Percentiles rank a stretch among this genome's conserved stretches.
Evolutionary conservation across 2,329 filamentous ascomycete genomes (phyloP).

Genomic region (Cyphellophora europaea): DNA sequence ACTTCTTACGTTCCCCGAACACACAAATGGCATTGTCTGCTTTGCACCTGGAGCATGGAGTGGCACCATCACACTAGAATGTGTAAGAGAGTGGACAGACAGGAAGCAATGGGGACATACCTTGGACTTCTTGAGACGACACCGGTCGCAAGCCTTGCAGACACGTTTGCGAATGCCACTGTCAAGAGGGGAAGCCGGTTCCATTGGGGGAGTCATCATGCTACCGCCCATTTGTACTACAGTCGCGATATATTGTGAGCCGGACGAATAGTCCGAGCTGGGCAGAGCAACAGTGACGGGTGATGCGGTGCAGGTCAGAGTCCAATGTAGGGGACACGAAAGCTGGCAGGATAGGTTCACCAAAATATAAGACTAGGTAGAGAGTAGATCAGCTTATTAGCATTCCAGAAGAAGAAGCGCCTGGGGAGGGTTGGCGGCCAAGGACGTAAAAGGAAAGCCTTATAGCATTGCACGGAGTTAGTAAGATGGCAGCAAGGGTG

Average conservation of each 20-base stretch:
- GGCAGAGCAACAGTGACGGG: too few relatives aligned
- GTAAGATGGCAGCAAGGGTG: background rate
- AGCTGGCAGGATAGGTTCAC: background rate
- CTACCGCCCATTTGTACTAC: constrained; percentile 1
- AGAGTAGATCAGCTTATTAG: background rate
- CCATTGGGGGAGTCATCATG: constrained; percentile 18
- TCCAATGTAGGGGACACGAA: background rate
- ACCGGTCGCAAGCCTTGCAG: constrained; percentile 58
- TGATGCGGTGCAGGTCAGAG: too few relatives aligned
- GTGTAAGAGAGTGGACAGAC: constrained; percentile 3
- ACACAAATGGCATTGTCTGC: constrained; percentile 57
- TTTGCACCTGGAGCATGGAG: constrained; percentile 52
- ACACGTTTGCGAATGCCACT: constrained; percentile 46
- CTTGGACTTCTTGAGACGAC: constrained; percentile 59
- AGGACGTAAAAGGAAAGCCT: constrained; percentile 1
- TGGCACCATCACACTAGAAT: constrained; percentile 50
- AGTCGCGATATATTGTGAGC: background rate
- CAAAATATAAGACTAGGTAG: background rate
- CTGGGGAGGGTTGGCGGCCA: background rate
- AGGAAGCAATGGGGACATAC: constrained; percentile 27
- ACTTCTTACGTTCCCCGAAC: constrained; percentile 57
- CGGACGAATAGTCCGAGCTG: too few relatives aligned
- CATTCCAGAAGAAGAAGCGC: background rate
- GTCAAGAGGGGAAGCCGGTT: constrained; percentile 18
- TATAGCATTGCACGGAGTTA: background rate